phyloP scores from a whole-genome alignment of 2,329 filamentous ascomycete genomes.

The Lecanicillium sp. region DNA sequence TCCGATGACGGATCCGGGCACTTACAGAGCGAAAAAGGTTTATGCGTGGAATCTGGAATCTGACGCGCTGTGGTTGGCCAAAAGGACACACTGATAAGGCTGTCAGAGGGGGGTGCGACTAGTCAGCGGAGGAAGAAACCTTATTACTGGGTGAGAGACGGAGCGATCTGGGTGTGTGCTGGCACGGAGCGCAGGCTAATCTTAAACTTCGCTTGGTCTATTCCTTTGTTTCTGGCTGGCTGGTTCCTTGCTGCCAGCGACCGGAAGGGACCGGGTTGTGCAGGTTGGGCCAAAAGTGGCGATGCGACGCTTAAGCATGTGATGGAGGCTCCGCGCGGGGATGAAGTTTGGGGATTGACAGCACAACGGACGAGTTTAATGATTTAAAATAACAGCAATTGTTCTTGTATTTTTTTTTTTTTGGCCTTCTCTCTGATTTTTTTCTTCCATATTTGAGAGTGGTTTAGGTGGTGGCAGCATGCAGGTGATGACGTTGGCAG shows the following conservation, averaged over 20 bases:
- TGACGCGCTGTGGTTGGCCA: slow-evolving; percentile 13
- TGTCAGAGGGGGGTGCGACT: slow-evolving; percentile 5
- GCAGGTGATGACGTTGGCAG: no score
- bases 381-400: no score
- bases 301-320: not conserved
- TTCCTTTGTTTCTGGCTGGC: not conserved
- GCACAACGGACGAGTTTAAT: no score
- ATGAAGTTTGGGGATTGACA: no score
- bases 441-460: no score
- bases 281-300: not conserved
- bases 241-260: not conserved
- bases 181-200: not conserved
- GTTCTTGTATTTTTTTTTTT: no score
- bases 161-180: slow-evolving; percentile 4
- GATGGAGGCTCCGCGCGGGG: not conserved
- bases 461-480: no score
- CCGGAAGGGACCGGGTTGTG: slow-evolving; percentile 12
- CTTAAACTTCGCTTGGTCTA: not conserved
- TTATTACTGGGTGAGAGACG: not conserved
- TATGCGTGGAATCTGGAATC: not conserved
- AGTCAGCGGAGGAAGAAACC: not conserved
- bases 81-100: slow-evolving; percentile 14
- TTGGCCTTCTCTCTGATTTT: no score
- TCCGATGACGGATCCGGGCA: slow-evolving; percentile 14
- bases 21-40: not conserved